Base-by-base conservation (phyloP, 768 basidiomycete species). In the Sporobolomyces roseus region DNA sequence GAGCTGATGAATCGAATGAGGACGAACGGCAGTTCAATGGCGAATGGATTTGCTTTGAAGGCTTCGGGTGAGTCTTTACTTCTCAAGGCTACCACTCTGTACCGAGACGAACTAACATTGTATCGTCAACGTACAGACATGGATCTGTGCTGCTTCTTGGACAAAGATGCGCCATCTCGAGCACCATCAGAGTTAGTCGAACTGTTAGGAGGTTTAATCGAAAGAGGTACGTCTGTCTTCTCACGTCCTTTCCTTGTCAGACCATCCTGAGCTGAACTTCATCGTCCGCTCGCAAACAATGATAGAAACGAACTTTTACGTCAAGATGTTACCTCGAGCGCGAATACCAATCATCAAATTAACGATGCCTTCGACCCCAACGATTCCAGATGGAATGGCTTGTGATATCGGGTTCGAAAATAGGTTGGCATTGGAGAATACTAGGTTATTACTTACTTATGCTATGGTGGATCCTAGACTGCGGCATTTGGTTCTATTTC, bases 351-450 rank as follows among this genome's bases (percentile, higher is more conserved):
- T 99, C 77, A 91, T 99, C 77, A 99, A 99, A 81, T 83, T 99
- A 61, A 91, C 90, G 29, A 84, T 98, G 30, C 88, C 91, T 77
- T 90, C 80, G 17, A 70, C 65, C 5, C 77, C 78, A 9, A 75
- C 78, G 25, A 78, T 78, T 25, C 74, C 80, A 86, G 87, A 85
- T 58, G 93, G 93, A 63, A 94, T 99, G 74, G 90, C 93, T 10
- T 97, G 94, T 78, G 94, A 99, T 78, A 99, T 99, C 72, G 94
- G 94, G 23, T 98, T 98, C 75, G 94, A 96, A 82, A 98, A 98
- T 80, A 85, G 93, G 76, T 83, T 99, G 62, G 94, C 94, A 32
- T 82, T 99, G 64, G 94, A 99, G 81, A 99, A 99, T 79, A 99
- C 94, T 38, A 85, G 94, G 63, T 80, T 99, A 67, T 83, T 99